These are phyloP conservation scores for Volutella citrinella DNA, from an alignment of 2,329 filamentous ascomycete species.

Conservation along the genomic window DNA sequence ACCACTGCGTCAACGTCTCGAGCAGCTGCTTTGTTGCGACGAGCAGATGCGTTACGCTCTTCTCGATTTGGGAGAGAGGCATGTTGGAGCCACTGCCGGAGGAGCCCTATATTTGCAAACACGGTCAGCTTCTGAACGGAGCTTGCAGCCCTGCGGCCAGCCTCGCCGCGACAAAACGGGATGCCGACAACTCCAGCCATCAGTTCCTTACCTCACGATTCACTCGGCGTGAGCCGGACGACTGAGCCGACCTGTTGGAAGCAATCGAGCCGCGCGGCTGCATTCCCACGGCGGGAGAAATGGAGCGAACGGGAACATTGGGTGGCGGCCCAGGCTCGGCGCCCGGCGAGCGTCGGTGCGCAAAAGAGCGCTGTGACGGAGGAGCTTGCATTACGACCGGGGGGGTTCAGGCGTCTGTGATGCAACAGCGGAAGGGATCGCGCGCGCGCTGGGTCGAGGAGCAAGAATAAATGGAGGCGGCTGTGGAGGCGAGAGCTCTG, in stretches of 20 bases:
- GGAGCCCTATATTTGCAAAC: slow-evolving; percentile 30
- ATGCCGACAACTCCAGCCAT: too few species aligned
- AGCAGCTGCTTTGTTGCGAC: slow-evolving; percentile 97
- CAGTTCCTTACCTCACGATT: slow-evolving; percentile 33
- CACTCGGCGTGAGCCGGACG: slow-evolving; percentile 28
- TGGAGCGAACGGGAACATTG: slow-evolving; percentile 53
- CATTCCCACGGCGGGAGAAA: slow-evolving; percentile 59
- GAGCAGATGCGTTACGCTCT: slow-evolving; percentile 95
- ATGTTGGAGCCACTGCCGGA: slow-evolving; percentile 66
- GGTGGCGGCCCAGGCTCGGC: slow-evolving; percentile 58
- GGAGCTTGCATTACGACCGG: slow-evolving; percentile 52
- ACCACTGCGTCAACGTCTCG: slow-evolving; percentile 97
- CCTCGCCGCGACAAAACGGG: too few species aligned
- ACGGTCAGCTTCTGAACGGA: slow-evolving; percentile 22
- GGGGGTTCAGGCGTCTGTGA: too few species aligned
- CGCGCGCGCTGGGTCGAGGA: too few species aligned
- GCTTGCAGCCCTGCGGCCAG: slow-evolving; percentile 16
- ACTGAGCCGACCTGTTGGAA: slow-evolving; percentile 61
- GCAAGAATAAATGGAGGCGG: slow-evolving; percentile 19
- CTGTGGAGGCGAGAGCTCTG: too few species aligned
- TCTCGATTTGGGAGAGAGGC: slow-evolving; percentile 92
- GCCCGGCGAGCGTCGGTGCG: slow-evolving; percentile 62
- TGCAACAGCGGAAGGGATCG: too few species aligned
- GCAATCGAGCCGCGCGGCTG: slow-evolving; percentile 63
- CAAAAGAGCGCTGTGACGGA: slow-evolving; percentile 47